Base-by-base conservation (phyloP, 352 stramenopile species). In the Globisporangium sylvaticum region DNA sequence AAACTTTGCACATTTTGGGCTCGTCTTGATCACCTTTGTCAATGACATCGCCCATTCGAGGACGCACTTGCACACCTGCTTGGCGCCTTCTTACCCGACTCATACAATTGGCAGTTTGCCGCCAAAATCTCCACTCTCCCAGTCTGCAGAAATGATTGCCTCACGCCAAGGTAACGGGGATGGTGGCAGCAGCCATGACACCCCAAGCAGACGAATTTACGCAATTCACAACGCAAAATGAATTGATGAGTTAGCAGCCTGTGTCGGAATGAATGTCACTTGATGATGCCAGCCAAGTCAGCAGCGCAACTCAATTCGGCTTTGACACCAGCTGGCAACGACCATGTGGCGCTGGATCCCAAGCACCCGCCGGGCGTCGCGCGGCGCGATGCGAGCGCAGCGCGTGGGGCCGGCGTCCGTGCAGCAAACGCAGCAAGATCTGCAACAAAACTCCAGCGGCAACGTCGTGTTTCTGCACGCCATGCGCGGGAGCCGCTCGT, bases 281-380 rank as follows among this genome's bases (percentile, higher is more conserved):
- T 56, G 15, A 64, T 64, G 58, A 64, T 64, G 42, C 44, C 27
- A 53, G 58, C 29, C 6, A 8, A 18, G 58, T 52, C 58, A 55
- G 24, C 58, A 44, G 27, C 18, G 18, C 58, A 44, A 15, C 44
- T 52, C 58, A 54, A 58, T 59, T 57, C 46, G 14, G 20, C 4
- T 42, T 59, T 48, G 20, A 66, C 34, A 25, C 32, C 29, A 58
- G 34, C 29, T 27, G 25, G 27, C 31, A 37, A 12, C n/a, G 24
- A 64, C 27, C 29, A 66, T 66, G 61, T 60, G 46, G 61, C 31
- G 52, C 20, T 66, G 61, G 61, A 24, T 60, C 22, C 61, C 48
- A 18, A 66, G 46, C 29, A 22, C 48, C 42, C 27, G 22, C 10
- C 29, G 15, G 31, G 61, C 61, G 61, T 52, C 46, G 31, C 61